Base-by-base conservation (phyloP, 371 early-diverging fungal genomes). In the Mucor piriformis region DNA sequence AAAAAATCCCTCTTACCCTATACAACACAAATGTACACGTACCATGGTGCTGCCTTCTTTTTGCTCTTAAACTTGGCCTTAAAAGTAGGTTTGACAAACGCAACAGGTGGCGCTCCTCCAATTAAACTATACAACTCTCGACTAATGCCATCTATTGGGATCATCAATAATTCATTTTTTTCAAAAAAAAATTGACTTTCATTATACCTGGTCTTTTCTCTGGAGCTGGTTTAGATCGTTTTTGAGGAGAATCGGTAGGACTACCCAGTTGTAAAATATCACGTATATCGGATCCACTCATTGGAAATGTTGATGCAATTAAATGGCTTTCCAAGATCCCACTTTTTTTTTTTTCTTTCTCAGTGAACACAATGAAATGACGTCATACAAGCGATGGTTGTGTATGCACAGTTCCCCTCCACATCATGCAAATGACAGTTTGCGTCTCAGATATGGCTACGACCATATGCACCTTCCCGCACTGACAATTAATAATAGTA, bases 11-110 rank as follows among this genome's bases (percentile, higher is more conserved):
- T n/a, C n/a, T n/a, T n/a, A n/a, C n/a, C n/a, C 29, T 4, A 29
- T 29, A 6, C 29, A 29, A 29, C 8, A 8, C 29, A 4, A 29
- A 29, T 29, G 29, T 29, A 6, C 29, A 29, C 29, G 29, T 72
- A 84, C 89, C 88, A 92, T 56, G 79, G 82, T 43, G 77, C 79
- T 6, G 85, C 86, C 66, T 83, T 83, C 49, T 82, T 81, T 59
- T 79, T 83, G 7, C 83, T 79, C 60, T 89, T 87, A 15, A 84
- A 86, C 62, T 89, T 90, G 5, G 89, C 82, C 57, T 88, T 89
- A 60, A 84, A 88, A 0, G 75, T 76, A n/a, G 87, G 85, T 57
- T 84, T 83, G 20, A 79, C 73, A 61, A 87, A 83, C 2, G 83
- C 79, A 18, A 89, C 73, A 0, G 90, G 83, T 16, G 90, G 87